Conservation (phyloP, 257 asterid species). For the Solanum megistacrolobum region DNA sequence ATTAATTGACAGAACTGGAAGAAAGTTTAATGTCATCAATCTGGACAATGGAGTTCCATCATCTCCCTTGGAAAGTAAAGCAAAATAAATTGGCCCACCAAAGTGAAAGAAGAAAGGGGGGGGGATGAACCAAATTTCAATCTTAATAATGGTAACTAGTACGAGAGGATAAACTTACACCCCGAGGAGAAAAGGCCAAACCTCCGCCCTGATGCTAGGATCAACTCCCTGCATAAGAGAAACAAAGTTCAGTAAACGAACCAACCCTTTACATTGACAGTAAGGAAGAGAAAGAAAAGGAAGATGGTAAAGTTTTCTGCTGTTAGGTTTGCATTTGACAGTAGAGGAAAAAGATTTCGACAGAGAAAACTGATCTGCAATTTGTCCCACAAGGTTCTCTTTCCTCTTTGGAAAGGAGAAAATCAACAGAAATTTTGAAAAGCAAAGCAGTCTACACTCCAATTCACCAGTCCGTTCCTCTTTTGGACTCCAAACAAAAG, state of each 20-base stretch:
- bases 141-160: neutral
- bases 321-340: neutral
- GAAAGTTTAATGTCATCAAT: neutral
- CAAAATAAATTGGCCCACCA: neutral
- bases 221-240: conserved; percentile 71
- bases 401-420: neutral
- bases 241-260: neutral
- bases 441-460: neutral
- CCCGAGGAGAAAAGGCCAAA: conserved; percentile 95
- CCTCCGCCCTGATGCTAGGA: conserved; percentile 79
- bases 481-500: neutral
- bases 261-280: neutral
- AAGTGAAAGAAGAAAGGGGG: neutral
- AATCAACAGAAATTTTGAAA: neutral
- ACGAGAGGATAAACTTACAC: conserved; percentile 34
- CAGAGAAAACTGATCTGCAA: neutral
- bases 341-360: neutral
- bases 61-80: neutral
- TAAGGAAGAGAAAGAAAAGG: neutral
- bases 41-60: neutral
- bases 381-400: neutral
- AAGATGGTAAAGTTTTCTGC: neutral
- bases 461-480: neutral
- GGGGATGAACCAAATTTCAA: neutral
- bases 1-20: neutral